Percentiles rank a stretch among this genome's conserved stretches.
These are phyloP conservation scores for Hirsutella rhossiliensis DNA, from an alignment of 2,329 filamentous ascomycete genomes.

Conservation along the genomic window DNA sequence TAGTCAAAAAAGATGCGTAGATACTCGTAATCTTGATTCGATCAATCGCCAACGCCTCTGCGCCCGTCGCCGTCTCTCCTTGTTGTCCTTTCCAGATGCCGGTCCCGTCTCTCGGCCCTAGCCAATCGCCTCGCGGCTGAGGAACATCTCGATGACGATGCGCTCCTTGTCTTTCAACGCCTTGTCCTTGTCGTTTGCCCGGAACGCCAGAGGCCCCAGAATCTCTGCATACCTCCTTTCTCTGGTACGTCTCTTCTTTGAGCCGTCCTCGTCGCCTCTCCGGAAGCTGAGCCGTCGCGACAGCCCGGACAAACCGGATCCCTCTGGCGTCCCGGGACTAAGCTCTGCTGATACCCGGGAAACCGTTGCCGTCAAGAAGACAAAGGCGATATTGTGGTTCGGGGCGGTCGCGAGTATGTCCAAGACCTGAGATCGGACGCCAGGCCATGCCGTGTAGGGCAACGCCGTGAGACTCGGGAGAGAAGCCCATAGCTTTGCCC, in stretches of 20 bases:
- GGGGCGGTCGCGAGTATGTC: slow-evolving; percentile 62
- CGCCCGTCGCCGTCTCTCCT: background rate
- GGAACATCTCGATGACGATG: slow-evolving; percentile 58
- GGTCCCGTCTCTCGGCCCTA: slow-evolving; percentile 10
- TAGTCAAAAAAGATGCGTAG: background rate
- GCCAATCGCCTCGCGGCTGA: slow-evolving; percentile 19
- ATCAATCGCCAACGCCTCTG: background rate
- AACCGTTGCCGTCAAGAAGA: slow-evolving; percentile 74
- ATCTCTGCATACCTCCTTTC: slow-evolving; percentile 52
- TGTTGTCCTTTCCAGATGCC: background rate
- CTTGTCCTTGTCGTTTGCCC: slow-evolving; percentile 42
- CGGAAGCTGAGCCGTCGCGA: slow-evolving; percentile 36
- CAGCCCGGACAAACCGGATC: slow-evolving; percentile 14
- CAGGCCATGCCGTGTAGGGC: slow-evolving; percentile 16
- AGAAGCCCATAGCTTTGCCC: slow-evolving; percentile 53
- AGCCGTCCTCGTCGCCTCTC: slow-evolving; percentile 17
- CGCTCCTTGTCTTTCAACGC: slow-evolving; percentile 51
- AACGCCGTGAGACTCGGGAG: slow-evolving; percentile 27
- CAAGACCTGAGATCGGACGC: slow-evolving; percentile 45
- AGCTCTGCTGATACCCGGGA: slow-evolving; percentile 38
- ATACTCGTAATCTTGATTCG: background rate
- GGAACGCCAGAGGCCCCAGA: slow-evolving; percentile 52
- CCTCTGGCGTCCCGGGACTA: slow-evolving; percentile 21
- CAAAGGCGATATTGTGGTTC: slow-evolving; percentile 78
- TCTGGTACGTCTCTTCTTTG: slow-evolving; percentile 39